Evolutionary conservation across 1,139 yeast species (phyloP), one percentile per base, ranked within the genome.

Genomic region (Kodamaea plutei): DNA sequence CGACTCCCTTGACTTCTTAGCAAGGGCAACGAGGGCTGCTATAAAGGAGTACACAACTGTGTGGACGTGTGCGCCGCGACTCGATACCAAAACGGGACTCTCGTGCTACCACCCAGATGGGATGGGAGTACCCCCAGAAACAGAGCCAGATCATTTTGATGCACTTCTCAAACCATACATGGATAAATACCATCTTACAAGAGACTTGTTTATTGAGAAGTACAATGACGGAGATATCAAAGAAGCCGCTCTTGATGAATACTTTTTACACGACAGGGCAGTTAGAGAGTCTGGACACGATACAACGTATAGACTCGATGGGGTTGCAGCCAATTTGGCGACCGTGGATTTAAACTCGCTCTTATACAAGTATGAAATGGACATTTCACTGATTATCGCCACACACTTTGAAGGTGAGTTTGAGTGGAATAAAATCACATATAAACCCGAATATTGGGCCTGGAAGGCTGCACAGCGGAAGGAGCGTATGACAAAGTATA

Each of bases 221-320:
- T 91, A 89, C 60, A 87, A 91, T 49, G 58, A 64, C 28, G 82
- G 82, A 5, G 60, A 67, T 35, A 68, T 89, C 18, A 38, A 60
- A 6, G 96, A 87, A 48, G 94, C 95, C 0, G 77, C 68, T 10
- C 66, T 91, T 35, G 98, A 91, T 50, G 88, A 79, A 41, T 93
- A 87, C 56, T 85, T 91, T 56, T 57, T 84, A 34, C 96, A 91
- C 54, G 98, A 91, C 56, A 72, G 97, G 39, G 97, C 95, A 1
- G 95, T 91, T 10, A 75, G 98, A 50, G 98, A 91, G 58, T 82
- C 94, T 26, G 98, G 98, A 1, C 98, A 91, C 55, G 98, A 91
- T 54, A 93, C 97, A 0, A 73, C 91, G 3, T 88, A 89, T 53
- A 70, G 98, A 48, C 64, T 91, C 33, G 96, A 89, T 59, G 95